Evolutionary conservation across 257 asterid species (phyloP).

Genomic region (Orobanche coerulescens): DNA sequence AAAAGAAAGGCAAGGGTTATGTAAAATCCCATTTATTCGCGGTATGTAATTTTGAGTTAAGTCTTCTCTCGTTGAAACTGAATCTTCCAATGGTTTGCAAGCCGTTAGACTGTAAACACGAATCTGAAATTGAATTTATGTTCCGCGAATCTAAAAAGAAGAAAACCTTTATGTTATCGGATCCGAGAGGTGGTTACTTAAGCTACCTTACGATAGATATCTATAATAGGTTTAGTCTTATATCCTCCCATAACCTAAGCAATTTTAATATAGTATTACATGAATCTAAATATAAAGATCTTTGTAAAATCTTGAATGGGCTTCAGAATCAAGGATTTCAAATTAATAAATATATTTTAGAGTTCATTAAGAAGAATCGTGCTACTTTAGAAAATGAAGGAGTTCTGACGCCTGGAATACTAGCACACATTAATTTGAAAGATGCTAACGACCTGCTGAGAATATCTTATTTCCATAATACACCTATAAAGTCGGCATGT

Average conservation of each 20-base stretch:
- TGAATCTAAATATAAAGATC: background rate
- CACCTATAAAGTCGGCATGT: too few species aligned
- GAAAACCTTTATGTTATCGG: too few species aligned
- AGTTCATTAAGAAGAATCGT: conserved; percentile 10
- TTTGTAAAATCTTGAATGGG: background rate
- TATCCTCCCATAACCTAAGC: background rate
- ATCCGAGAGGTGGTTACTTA: too few species aligned
- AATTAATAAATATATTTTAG: conserved; percentile 1
- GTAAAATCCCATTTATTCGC: background rate
- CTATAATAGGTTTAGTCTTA: too few species aligned
- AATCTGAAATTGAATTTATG: background rate
- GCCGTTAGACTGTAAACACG: background rate
- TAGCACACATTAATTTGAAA: too few species aligned
- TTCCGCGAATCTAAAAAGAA: background rate
- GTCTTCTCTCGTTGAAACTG: conserved; percentile 10
- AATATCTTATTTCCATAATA: too few species aligned
- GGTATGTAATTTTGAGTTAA: conserved; percentile 15
- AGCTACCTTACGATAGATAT: too few species aligned
- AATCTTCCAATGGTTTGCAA: conserved; percentile 18
- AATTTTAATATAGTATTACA: background rate
- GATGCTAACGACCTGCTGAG: too few species aligned
- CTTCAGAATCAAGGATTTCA: conserved; percentile 17
- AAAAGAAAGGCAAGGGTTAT: conserved; percentile 12
- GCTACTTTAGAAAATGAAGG: too few species aligned
- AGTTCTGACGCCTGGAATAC: too few species aligned